Percentiles rank a stretch among this genome's conserved stretches.
phyloP scores from a whole-genome alignment of 371 early-diverging fungal genomes.

The Mortierella sp. region DNA sequence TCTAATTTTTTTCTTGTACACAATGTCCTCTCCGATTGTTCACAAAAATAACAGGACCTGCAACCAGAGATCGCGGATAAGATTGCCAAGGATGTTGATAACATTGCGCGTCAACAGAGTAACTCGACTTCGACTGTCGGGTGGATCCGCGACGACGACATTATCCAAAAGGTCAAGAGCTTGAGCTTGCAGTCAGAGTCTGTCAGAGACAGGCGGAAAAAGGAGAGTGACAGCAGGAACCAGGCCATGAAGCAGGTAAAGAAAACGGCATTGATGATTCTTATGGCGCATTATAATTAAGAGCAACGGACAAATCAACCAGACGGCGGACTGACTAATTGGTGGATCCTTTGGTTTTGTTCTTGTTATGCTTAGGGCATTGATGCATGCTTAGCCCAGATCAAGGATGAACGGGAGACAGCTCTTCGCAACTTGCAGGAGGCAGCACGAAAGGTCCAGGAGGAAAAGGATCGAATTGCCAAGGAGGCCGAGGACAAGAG shows the following conservation, averaged over 20 bases:
- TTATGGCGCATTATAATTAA: no score
- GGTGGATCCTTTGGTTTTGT: not conserved
- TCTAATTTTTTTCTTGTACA: not conserved
- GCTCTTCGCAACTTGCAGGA: conserved; percentile 14
- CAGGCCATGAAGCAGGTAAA: conserved; percentile 34
- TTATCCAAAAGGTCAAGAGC: conserved; percentile 24
- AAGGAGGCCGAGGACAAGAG: conserved; percentile 37
- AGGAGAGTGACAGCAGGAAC: conserved; percentile 32
- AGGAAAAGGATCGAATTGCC: conserved; percentile 13
- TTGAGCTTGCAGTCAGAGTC: conserved; percentile 30
- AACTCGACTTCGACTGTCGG: not conserved
- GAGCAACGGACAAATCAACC: no score
- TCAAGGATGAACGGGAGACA: conserved; percentile 25
- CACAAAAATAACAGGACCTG: conserved; percentile 15
- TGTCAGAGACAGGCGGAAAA: conserved; percentile 41
- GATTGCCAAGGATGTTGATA: conserved; percentile 30
- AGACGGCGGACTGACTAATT: not conserved
- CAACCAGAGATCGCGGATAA: conserved; percentile 31
- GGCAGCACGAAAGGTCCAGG: conserved; percentile 1
- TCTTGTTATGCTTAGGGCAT: not conserved
- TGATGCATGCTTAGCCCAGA: conserved; percentile 10
- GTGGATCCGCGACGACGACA: conserved; percentile 25
- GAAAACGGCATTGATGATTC: no score
- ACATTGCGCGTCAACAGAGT: not conserved
- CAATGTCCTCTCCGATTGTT: not conserved